Percentiles rank a stretch among this genome's conserved stretches.
Evolutionary conservation across 495 filamentous ascomycete genomes (phyloP).

Genomic region (Antarctomyces pellizariae): DNA sequence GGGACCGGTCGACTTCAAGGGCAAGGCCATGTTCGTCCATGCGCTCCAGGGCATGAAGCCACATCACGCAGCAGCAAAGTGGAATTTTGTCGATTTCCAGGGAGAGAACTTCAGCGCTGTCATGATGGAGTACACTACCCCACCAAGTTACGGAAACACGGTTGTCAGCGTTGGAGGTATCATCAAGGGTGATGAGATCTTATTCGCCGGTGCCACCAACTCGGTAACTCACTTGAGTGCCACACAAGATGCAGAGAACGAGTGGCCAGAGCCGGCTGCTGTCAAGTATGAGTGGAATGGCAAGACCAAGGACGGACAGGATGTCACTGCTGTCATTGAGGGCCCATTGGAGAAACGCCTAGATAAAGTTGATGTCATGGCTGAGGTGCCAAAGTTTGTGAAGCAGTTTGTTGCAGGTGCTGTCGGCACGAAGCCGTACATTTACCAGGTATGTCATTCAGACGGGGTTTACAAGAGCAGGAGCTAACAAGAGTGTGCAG

Average conservation of each 20-base stretch:
- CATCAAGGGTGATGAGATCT: conserved; percentile 53
- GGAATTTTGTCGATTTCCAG: conserved; percentile 89
- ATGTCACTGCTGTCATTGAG: conserved; percentile 40
- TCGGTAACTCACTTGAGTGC: conserved; percentile 39
- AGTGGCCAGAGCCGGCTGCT: conserved; percentile 69
- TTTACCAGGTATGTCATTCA: conserved; percentile 54
- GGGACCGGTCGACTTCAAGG: conserved; percentile 62
- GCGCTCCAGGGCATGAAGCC: conserved; percentile 97
- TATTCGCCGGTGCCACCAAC: conserved; percentile 43
- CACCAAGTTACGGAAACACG: conserved; percentile 84
- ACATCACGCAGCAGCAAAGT: conserved; percentile 80
- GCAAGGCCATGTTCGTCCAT: conserved; percentile 51
- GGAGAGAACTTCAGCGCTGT: conserved; percentile 63
- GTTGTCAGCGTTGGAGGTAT: conserved; percentile 66
- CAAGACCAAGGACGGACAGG: conserved; percentile 50
- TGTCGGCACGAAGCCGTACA: conserved; percentile 83
- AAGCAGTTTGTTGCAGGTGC: conserved; percentile 76
- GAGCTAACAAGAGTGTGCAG: conserved; percentile 20
- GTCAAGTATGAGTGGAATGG: conserved; percentile 62
- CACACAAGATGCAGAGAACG: conserved; percentile 47
- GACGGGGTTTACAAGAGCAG: neutral
- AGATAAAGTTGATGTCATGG: conserved; percentile 90
- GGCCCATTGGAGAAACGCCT: conserved; percentile 42
- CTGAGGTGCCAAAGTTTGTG: conserved; percentile 81
- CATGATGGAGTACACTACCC: conserved; percentile 92